A percentile compares a stretch with the other conserved stretches of the same genome.
Evolutionary conservation across 2,329 filamentous ascomycete species (phyloP).

Genomic region (Tolypocladium paradoxum): DNA sequence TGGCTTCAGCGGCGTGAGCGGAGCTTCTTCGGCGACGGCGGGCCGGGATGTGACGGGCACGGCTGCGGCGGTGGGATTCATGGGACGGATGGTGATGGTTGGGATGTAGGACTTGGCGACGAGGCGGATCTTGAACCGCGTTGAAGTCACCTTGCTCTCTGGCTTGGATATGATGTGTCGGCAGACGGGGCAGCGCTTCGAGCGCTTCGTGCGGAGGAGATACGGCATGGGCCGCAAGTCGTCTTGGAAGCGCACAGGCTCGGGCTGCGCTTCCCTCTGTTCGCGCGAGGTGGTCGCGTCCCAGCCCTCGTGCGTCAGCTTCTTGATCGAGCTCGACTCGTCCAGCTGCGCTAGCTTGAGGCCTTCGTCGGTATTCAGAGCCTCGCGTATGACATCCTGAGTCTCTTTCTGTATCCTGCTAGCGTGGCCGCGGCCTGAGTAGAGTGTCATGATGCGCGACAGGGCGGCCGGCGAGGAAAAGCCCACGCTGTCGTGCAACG

Average conservation of each 20-base stretch:
- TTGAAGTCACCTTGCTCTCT: constrained; percentile 79
- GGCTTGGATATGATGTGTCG: constrained; percentile 93
- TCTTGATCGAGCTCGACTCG: constrained; percentile 50
- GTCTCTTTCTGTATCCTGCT: constrained; percentile 58
- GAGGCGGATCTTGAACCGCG: constrained; percentile 84
- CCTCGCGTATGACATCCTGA: constrained; percentile 70
- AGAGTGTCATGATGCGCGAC: constrained; percentile 83
- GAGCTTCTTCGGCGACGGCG: constrained; percentile 17
- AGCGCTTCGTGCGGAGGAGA: constrained; percentile 80
- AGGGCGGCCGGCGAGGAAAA: constrained; percentile 71
- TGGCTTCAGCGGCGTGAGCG: constrained; percentile 45
- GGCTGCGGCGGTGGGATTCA: constrained; percentile 29
- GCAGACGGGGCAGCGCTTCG: constrained; percentile 85
- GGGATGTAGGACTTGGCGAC: constrained; percentile 85
- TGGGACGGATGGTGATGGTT: constrained; percentile 60
- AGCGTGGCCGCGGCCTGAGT: constrained; percentile 54
- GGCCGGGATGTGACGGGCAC: constrained; percentile 24
- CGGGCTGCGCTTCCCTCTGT: constrained; percentile 39
- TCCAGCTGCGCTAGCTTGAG: constrained; percentile 51
- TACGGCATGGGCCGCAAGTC: constrained; percentile 74
- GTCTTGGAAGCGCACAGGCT: constrained; percentile 52
- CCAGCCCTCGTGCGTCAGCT: constrained; percentile 50
- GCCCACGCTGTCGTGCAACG: constrained; percentile 30
- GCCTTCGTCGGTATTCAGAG: constrained; percentile 59
- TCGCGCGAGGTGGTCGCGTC: constrained; percentile 43